Evolutionary conservation across 441 rosid genomes (phyloP).

Genomic region (Geranium incanum): DNA sequence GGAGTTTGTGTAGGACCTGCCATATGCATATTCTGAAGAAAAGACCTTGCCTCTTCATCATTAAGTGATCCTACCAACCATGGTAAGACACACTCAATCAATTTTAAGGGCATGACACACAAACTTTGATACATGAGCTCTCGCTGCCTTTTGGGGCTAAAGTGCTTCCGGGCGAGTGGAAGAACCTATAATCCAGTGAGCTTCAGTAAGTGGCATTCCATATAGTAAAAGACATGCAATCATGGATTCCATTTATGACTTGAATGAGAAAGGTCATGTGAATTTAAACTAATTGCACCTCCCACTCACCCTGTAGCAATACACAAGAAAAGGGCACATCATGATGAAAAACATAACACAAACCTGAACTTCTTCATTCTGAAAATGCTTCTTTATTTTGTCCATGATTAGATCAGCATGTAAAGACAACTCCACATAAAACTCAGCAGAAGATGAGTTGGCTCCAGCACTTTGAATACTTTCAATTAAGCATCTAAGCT

Average conservation of each 20-base stretch:
- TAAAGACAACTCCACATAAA: slow-evolving; percentile 44
- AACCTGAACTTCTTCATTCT: slow-evolving; percentile 68
- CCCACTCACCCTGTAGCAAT: not conserved
- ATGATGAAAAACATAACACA: slow-evolving; percentile 16
- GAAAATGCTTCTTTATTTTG: slow-evolving; percentile 58
- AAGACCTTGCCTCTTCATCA: slow-evolving; percentile 51
- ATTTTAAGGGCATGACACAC: slow-evolving; percentile 70
- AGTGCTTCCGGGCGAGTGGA: slow-evolving; percentile 70
- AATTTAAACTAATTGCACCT: not conserved
- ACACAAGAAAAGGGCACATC: not conserved
- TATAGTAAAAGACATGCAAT: not conserved
- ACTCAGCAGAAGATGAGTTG: slow-evolving; percentile 45
- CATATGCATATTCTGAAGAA: slow-evolving; percentile 57
- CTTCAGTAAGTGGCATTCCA: slow-evolving; percentile 17
- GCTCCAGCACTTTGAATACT: slow-evolving; percentile 52
- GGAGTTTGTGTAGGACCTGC: slow-evolving; percentile 41
- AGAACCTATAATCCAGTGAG: slow-evolving; percentile 50
- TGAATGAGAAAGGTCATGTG: not conserved
- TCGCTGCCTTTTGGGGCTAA: slow-evolving; percentile 56
- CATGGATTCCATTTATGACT: slow-evolving; percentile 10
- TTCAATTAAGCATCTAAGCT: slow-evolving; percentile 53
- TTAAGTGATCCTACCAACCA: slow-evolving; percentile 55
- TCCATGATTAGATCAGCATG: slow-evolving; percentile 67
- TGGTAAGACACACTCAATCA: slow-evolving; percentile 66
- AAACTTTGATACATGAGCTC: slow-evolving; percentile 71